Conservation (phyloP, 2,329 filamentous ascomycete species). For the Talaromyces rugulosus region DNA sequence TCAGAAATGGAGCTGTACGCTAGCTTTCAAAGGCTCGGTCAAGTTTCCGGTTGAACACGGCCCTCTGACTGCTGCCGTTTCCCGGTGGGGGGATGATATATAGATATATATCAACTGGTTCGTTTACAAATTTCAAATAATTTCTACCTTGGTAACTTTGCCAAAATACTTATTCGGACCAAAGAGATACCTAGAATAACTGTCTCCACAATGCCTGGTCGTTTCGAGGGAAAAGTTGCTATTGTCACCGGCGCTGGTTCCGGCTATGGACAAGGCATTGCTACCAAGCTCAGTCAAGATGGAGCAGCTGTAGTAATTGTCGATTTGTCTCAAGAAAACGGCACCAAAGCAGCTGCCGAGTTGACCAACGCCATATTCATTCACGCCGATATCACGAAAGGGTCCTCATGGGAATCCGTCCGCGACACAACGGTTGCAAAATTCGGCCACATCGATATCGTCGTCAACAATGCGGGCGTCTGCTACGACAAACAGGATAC, state of each 20-base stretch:
- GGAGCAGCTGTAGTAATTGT: slow-evolving; percentile 33
- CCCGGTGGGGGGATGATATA: too few relatives aligned
- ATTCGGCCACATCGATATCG: slow-evolving; percentile 30
- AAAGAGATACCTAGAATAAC: too few relatives aligned
- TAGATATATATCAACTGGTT: too few relatives aligned
- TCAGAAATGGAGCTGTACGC: too few relatives aligned
- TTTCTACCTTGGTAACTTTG: too few relatives aligned
- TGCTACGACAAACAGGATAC: slow-evolving; percentile 32
- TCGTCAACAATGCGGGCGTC: slow-evolving; percentile 44
- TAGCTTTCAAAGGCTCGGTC: too few relatives aligned
- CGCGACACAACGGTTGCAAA: slow-evolving; percentile 15
- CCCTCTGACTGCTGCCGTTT: too few relatives aligned
- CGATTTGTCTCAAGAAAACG: slow-evolving; percentile 29
- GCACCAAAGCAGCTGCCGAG: slow-evolving; percentile 23
- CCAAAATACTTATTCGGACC: too few relatives aligned
- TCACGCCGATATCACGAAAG: slow-evolving; percentile 13
- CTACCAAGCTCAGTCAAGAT: slow-evolving; percentile 30
- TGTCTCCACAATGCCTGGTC: too few relatives aligned
- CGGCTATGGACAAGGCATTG: slow-evolving; percentile 34
- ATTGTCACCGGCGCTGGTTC: slow-evolving; percentile 35
- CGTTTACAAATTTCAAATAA: too few relatives aligned
- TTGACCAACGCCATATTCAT: too few relatives aligned
- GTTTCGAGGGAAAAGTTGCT: slow-evolving; percentile 30
- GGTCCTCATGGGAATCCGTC: slow-evolving; percentile 23
- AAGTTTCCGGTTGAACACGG: too few relatives aligned